Evolutionary conservation across 2,329 filamentous ascomycete genomes (phyloP).

Genomic region (Pseudocercospora cruenta): DNA sequence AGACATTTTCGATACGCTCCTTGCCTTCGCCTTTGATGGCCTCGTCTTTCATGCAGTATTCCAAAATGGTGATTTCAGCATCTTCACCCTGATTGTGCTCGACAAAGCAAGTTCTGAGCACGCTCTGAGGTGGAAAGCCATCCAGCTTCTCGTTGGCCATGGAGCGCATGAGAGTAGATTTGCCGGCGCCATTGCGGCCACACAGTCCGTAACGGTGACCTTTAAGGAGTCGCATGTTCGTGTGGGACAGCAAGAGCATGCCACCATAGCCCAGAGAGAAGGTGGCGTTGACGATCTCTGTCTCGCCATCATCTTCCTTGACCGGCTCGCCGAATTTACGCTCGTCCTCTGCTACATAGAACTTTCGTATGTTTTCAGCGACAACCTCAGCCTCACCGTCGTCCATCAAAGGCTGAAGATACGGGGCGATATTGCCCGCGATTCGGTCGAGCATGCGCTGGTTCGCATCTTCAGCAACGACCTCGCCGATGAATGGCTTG

Average conservation of each 20-base stretch:
- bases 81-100: constrained; percentile 99
- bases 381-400: constrained; percentile 66
- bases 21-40: constrained; percentile 76
- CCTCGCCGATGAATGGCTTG: constrained; percentile 75
- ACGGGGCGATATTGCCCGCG: constrained; percentile 68
- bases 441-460: constrained; percentile 78
- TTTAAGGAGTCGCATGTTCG: constrained; percentile 90
- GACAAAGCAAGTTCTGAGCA: constrained; percentile 94
- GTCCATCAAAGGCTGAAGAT: constrained; percentile 72
- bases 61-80: constrained; percentile 91
- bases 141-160: constrained; percentile 96
- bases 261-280: constrained; percentile 98
- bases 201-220: constrained; percentile 97
- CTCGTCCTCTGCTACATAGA: constrained; percentile 81
- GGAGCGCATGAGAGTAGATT: constrained; percentile 98
- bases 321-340: constrained; percentile 83
- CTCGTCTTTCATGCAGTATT: constrained; percentile 89
- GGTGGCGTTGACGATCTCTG: constrained; percentile 95
- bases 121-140: constrained; percentile 90
- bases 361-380: constrained; percentile 72
- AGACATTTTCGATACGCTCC: constrained; percentile 79
- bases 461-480: constrained; percentile 88
- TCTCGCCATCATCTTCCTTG: constrained; percentile 87
- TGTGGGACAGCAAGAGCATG: constrained; percentile 95
- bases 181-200: constrained; percentile 94